Base-by-base conservation (phyloP, 129 eudicot genomes). In the Lactuca saligna region DNA sequence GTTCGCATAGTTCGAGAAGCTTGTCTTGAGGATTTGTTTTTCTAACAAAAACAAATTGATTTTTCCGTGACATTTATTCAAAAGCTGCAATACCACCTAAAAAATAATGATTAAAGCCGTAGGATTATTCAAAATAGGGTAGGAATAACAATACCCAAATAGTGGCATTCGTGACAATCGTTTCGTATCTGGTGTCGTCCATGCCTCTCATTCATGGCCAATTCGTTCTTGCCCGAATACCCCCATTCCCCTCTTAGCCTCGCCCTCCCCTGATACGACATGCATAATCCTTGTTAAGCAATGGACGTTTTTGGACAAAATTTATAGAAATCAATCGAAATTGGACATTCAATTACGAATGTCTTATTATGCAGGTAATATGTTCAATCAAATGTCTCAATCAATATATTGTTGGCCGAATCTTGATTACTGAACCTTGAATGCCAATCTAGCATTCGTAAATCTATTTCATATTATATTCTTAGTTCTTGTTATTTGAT, bases 341-440 rank as follows among this genome's bases (percentile, higher is more conserved):
- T 46, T 10, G 56, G 68, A 29, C 61, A 20, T 75, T 37, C 44
- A 20, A 16, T 48, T 49, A 75, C 61, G 69, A 58, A 67, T 59
- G 68, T 50, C 61, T 49, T 54, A 66, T 67, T 51, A 31, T 60
- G 44, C 62, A 67, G 74, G 79, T 75, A 75, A 58, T 3, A 54
- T 75, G 62, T 66, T 75, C 64, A 57, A 65, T 44, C 58, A 32
- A 64, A 64, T 64, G 39, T 2, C 57, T 33, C 65, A 65, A 11
- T 44, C 11, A 33, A 4, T 33, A 64, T 5, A 1, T 44, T 14
- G 31, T n/a, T 15, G 55, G 16, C 38, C 25, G 57, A 69, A 54
- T 66, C n/a, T 37, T 20, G 20, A 20, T 20, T 20, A 20, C 20
- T 20, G 20, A 20, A 20, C 20, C 20, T 20, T 54, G 55, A 73